A percentile compares a stretch with the other conserved stretches of the same genome.
These are phyloP conservation scores for Geranium brycei DNA, from an alignment of 345 rosid species.

Conservation along the genomic window DNA sequence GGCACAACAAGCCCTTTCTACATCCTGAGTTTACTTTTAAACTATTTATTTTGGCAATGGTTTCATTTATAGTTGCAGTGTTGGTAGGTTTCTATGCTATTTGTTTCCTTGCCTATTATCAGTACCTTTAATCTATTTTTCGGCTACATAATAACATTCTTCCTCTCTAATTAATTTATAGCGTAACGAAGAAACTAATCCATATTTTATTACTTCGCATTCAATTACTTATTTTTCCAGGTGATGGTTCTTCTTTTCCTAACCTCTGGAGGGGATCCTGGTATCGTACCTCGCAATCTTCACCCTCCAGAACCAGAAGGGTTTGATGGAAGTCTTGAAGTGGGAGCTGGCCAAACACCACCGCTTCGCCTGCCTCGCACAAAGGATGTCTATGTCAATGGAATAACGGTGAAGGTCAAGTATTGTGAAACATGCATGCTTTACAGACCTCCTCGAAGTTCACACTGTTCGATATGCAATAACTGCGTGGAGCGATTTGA, in stretches of 20 bases:
- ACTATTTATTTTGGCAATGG: too few relatives aligned
- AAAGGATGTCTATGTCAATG: conserved; percentile 61
- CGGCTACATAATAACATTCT: not conserved
- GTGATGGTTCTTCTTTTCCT: conserved; percentile 59
- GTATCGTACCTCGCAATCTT: conserved; percentile 65
- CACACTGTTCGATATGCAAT: conserved; percentile 96
- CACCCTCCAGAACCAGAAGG: conserved; percentile 65
- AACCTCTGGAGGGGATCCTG: conserved; percentile 93
- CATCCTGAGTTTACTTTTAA: not conserved
- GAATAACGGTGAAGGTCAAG: conserved; percentile 58
- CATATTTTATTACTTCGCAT: not conserved
- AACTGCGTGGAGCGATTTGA: conserved; percentile 94
- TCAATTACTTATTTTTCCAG: conserved; percentile 26
- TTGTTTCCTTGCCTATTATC: not conserved
- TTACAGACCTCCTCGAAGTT: conserved; percentile 92
- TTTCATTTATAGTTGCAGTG: too few relatives aligned
- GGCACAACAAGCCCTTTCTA: too few relatives aligned
- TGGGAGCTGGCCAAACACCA: conserved; percentile 39
- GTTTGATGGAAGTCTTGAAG: conserved; percentile 28
- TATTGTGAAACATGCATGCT: conserved; percentile 93
- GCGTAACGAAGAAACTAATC: not conserved
- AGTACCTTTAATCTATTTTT: not conserved
- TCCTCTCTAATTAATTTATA: too few relatives aligned
- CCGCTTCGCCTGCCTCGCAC: conserved; percentile 44
- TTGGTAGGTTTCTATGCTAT: not conserved